phyloP scores from a whole-genome alignment of 306 rosid species.

The Corylus avellana region DNA sequence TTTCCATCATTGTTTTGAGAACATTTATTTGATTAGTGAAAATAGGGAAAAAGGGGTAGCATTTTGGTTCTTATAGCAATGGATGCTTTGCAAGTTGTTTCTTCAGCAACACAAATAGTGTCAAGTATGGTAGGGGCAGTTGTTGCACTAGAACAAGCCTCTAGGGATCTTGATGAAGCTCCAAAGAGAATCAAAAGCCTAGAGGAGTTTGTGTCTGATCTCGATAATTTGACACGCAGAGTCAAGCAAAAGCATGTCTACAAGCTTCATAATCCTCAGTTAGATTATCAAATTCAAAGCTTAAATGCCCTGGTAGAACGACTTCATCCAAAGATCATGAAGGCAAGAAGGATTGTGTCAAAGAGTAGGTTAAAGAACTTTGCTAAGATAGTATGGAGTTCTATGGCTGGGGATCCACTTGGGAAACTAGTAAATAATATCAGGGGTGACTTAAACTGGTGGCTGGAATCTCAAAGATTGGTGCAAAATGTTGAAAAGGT shows the following conservation, averaged over 20 bases:
- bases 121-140: constrained; percentile 33
- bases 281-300: constrained; percentile 30
- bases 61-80: neutral
- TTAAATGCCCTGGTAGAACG: constrained; percentile 27
- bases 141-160: constrained; percentile 30
- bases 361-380: constrained; percentile 22
- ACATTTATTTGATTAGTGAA: neutral
- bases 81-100: constrained; percentile 24
- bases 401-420: constrained; percentile 34
- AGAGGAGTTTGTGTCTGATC: constrained; percentile 34
- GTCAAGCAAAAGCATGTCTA: constrained; percentile 35
- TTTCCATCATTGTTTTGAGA: neutral
- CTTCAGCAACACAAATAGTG: constrained; percentile 33
- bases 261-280: constrained; percentile 22
- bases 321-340: constrained; percentile 28
- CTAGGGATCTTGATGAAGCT: constrained; percentile 37
- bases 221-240: constrained; percentile 23
- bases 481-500: constrained; percentile 24
- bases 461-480: constrained; percentile 33
- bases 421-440: constrained; percentile 27
- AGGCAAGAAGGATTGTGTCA: constrained; percentile 30
- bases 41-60: neutral
- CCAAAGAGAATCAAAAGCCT: constrained; percentile 33
- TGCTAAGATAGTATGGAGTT: constrained; percentile 29
- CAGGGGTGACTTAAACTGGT: constrained; percentile 32